Percentiles rank a stretch among this genome's conserved stretches.
These are phyloP conservation scores for Nitzschia inconspicua DNA, from an alignment of 108 stramenopile genomes.

Conservation along the genomic window DNA sequence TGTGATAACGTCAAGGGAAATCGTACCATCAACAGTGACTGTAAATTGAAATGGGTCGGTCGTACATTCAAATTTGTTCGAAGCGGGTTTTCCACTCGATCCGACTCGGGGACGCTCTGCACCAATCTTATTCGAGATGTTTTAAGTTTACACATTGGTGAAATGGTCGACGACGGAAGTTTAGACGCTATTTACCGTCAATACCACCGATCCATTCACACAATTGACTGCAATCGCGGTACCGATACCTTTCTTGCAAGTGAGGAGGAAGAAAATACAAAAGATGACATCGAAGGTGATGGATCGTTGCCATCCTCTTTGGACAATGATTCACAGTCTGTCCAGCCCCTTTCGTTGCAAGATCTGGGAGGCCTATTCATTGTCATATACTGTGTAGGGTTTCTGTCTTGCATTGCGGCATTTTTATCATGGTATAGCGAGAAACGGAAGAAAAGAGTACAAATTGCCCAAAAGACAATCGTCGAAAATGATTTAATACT, in stretches of 20 bases:
- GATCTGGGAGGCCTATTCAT: slow-evolving; percentile 28
- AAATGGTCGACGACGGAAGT: slow-evolving; percentile 40
- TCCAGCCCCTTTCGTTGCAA: neutral
- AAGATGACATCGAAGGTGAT: no score
- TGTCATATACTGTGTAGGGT: neutral
- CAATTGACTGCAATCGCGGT: neutral
- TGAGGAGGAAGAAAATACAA: no score
- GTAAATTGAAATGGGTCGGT: slow-evolving; percentile 32
- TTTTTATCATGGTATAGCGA: neutral
- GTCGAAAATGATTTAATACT: neutral
- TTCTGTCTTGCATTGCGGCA: neutral
- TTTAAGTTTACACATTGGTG: slow-evolving; percentile 27
- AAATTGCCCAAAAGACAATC: neutral
- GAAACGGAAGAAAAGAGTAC: neutral
- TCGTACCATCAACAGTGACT: slow-evolving; percentile 20
- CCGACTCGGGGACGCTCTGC: slow-evolving; percentile 36
- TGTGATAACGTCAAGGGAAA: slow-evolving; percentile 15
- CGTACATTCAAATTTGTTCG: neutral
- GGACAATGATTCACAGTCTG: neutral
- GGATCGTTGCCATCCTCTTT: neutral
- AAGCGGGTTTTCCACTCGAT: slow-evolving; percentile 26
- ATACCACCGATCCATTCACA: neutral
- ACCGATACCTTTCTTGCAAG: neutral
- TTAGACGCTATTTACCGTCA: slow-evolving; percentile 20
- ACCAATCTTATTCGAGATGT: slow-evolving; percentile 31